Percentiles rank a stretch among this genome's conserved stretches.
Conservation (phyloP, 2,329 filamentous ascomycete genomes). For the Sporothrix protearum region DNA sequence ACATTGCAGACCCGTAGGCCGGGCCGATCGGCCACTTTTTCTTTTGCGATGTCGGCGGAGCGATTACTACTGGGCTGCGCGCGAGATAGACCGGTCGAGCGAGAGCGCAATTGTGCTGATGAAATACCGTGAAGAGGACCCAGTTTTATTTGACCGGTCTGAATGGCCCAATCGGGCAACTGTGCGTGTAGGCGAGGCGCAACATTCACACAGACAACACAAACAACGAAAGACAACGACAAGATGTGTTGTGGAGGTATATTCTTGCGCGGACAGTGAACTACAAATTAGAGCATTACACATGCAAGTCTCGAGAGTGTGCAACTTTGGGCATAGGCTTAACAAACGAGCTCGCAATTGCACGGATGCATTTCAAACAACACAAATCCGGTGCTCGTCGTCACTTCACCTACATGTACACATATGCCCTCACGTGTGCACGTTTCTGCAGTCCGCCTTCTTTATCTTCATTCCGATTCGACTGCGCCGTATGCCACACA, state of each 20-base stretch:
- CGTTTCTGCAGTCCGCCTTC: not conserved
- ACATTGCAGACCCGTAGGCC: conserved; percentile 2
- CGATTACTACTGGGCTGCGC: not conserved
- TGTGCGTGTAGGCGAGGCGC: not conserved
- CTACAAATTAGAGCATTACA: not conserved
- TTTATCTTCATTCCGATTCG: not conserved
- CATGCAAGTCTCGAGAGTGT: not conserved
- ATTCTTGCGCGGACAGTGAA: not conserved
- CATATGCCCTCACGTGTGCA: not conserved
- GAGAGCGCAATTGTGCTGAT: not conserved
- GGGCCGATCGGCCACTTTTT: conserved; percentile 10
- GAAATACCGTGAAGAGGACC: not conserved
- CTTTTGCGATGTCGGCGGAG: conserved; percentile 16
- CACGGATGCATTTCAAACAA: not conserved
- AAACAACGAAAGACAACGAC: not conserved
- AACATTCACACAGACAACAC: not conserved
- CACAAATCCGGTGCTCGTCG: not conserved
- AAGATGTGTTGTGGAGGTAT: not conserved
- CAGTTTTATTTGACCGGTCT: not conserved
- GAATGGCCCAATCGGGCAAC: conserved; percentile 5
- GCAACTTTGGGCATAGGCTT: not conserved
- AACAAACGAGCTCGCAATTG: not conserved
- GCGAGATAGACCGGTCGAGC: not conserved
- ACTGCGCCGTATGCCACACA: not conserved
- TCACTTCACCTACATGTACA: not conserved